Base-by-base conservation (phyloP, 2,329 filamentous ascomycete species). In the Aspergillus viridinutans region DNA sequence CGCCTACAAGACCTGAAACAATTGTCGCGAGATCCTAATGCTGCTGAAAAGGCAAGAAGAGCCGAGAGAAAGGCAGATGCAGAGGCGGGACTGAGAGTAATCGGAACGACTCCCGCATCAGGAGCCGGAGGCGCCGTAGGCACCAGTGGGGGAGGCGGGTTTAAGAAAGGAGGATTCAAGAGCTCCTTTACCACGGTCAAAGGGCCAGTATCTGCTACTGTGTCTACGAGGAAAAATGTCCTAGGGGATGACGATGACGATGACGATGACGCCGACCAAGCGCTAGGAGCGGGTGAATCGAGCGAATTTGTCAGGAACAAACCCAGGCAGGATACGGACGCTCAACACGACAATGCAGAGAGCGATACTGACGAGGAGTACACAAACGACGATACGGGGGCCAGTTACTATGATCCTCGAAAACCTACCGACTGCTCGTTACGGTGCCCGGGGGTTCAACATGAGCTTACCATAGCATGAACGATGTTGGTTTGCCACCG, bases 151-250 rank as follows among this genome's bases (percentile, higher is more conserved):
- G 66, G 67, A 17, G 71, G 71, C 21, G 75, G 76, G 0, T 92
- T 92, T 69, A 92, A 92, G 75, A 94, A 93, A 69, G 87, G 88
- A 1, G 90, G 90, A 0, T 92, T 92, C 73, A 92, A 90, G 75
- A 88, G 86, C 66, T 88, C 89, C 1, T 90, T 92, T 76, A 82
- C 82, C 4, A 76, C 83, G 1, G 80, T 80, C 1, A 80, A 80
- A 26, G 72, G 67, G n/a, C 64, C 66, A 2, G 62, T 53, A 17
- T 62, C 60, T 6, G 59, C 69, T 38, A 58, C 63, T 26, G 61
- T 63, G 26, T 68, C 70, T 4, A 68, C 68, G 12, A 74, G 75
- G 57, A 76, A 76, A 29, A 78, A 79, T 23, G 72, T 75, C 1
- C 70, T 76, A 20, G 74, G 71, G 5, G 74, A 75, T 28, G 76